Percentiles rank a stretch among this genome's conserved stretches.
These are phyloP conservation scores for Beverwykella pulmonaria DNA, from an alignment of 495 filamentous ascomycete genomes.

Conservation along the genomic window DNA sequence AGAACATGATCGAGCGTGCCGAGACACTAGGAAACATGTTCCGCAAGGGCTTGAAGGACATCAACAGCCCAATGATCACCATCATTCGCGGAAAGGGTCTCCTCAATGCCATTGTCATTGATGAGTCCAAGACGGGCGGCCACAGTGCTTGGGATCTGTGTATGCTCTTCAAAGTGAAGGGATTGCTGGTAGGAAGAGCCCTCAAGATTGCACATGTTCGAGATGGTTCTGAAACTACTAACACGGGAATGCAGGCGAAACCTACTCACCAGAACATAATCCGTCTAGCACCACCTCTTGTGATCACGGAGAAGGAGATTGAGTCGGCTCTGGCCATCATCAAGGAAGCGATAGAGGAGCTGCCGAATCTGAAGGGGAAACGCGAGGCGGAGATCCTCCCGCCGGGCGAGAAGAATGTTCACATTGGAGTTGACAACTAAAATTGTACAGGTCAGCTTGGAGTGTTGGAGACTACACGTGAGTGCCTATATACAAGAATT, in stretches of 20 bases:
- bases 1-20: conserved; percentile 80
- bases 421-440: conserved; percentile 64
- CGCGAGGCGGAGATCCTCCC: conserved; percentile 93
- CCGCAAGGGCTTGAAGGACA: conserved; percentile 68
- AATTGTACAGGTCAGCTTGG: neutral
- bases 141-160: conserved; percentile 97
- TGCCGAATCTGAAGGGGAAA: conserved; percentile 52
- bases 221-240: conserved; percentile 32
- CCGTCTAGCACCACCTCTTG: conserved; percentile 49
- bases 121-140: conserved; percentile 81
- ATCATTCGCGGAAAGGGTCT: conserved; percentile 88
- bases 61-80: conserved; percentile 79
- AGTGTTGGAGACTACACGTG: neutral
- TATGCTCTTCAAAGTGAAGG: conserved; percentile 93
- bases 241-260: conserved; percentile 69
- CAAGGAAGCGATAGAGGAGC: conserved; percentile 45
- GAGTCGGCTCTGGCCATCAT: conserved; percentile 46
- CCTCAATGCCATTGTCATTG: conserved; percentile 94
- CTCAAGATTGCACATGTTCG: conserved; percentile 50
- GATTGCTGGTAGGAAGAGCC: conserved; percentile 72
- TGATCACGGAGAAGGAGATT: conserved; percentile 50
- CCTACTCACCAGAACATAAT: conserved; percentile 97
- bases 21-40: conserved; percentile 82
- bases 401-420: conserved; percentile 68
- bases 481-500: no score